These are phyloP conservation scores for Candida sp. DNA, from an alignment of 1,139 yeast species.

Conservation along the genomic window DNA sequence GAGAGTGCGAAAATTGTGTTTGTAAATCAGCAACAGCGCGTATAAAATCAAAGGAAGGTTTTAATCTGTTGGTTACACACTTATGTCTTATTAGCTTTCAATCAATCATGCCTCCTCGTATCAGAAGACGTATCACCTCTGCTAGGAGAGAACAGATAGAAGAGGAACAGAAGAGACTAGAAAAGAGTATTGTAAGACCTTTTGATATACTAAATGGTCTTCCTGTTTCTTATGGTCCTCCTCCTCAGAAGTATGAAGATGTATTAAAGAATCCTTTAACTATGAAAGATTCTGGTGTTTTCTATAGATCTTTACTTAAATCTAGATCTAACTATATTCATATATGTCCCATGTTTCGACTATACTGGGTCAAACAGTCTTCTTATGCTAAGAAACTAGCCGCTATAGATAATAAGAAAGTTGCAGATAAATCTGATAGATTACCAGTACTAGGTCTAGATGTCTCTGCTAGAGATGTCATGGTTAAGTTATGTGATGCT, in stretches of 20 bases:
- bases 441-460: conserved; percentile 45
- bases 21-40: no score
- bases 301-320: conserved; percentile 67
- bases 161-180: conserved; percentile 41
- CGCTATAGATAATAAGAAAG: conserved; percentile 28
- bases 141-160: conserved; percentile 49
- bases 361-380: conserved; percentile 73
- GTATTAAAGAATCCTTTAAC: conserved; percentile 65
- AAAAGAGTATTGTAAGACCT: conserved; percentile 51
- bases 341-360: conserved; percentile 69
- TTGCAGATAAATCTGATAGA: conserved; percentile 25
- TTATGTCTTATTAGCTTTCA: no score
- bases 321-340: conserved; percentile 75
- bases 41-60: no score
- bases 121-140: conserved; percentile 44
- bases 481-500: conserved; percentile 87
- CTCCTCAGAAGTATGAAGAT: conserved; percentile 46
- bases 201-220: conserved; percentile 64
- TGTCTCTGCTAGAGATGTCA: conserved; percentile 71
- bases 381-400: conserved; percentile 42
- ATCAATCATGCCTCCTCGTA: conserved; percentile 37
- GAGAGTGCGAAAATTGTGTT: no score
- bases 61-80: no score
- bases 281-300: conserved; percentile 68
- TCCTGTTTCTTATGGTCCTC: conserved; percentile 64